phyloP scores from a whole-genome alignment of 140 eudicot species.

The Flaveria floridana region DNA sequence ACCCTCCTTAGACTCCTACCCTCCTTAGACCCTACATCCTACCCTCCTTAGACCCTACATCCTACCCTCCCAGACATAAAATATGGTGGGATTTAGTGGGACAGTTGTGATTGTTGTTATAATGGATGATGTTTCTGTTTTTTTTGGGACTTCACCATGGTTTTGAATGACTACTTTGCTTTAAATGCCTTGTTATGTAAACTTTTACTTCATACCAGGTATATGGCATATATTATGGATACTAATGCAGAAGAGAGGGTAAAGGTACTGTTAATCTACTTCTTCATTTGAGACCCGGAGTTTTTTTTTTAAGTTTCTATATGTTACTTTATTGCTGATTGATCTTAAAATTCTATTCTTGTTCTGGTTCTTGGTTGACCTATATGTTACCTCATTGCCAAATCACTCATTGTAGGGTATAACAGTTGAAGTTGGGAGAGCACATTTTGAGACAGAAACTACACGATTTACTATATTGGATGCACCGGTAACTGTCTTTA shows the following conservation, averaged over 20 bases:
- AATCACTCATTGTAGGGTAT: conserved; percentile 55
- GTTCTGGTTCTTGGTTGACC: conserved; percentile 5
- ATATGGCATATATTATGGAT: conserved; percentile 99
- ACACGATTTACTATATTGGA: conserved; percentile 91
- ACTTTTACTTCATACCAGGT: conserved; percentile 41
- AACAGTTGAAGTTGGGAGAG: conserved; percentile 96
- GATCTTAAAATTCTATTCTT: neutral
- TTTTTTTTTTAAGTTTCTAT: neutral
- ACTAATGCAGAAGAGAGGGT: conserved; percentile 96
- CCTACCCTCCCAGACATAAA: no score
- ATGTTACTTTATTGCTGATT: neutral
- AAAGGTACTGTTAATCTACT: conserved; percentile 44
- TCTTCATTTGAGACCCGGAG: neutral
- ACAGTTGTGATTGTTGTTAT: no score
- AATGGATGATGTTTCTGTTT: neutral
- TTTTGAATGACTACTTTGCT: neutral
- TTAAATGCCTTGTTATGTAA: neutral
- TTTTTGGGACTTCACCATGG: neutral
- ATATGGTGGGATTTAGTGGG: no score
- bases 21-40: no score
- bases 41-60: no score
- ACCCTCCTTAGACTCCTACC: no score
- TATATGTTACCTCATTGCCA: neutral
- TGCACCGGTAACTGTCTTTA: conserved; percentile 71
- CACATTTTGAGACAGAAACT: conserved; percentile 88